A percentile compares a stretch with the other conserved stretches of the same genome.
These are phyloP conservation scores for Tolypocladium cylindrosporum DNA, from an alignment of 2,329 filamentous ascomycete species.

Conservation along the genomic window DNA sequence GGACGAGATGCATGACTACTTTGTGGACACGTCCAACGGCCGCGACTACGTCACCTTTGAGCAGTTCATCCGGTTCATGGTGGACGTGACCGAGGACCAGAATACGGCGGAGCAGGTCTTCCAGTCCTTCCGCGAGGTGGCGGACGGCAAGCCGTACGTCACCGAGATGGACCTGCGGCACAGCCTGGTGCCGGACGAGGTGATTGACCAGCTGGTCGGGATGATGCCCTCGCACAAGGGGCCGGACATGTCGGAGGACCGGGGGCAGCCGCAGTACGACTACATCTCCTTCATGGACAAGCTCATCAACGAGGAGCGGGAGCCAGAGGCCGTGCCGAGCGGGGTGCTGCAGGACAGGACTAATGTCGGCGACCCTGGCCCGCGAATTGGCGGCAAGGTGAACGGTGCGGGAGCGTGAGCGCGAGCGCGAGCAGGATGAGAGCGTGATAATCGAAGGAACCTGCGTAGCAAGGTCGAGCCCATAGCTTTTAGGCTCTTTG, in stretches of 20 bases:
- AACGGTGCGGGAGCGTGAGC: conserved; percentile 19
- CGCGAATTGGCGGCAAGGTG: conserved; percentile 20
- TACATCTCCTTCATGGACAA: conserved; percentile 97
- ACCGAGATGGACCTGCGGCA: conserved; percentile 95
- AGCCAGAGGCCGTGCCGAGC: conserved; percentile 15
- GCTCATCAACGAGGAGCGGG: conserved; percentile 44
- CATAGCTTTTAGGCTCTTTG: not conserved
- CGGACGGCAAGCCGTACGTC: conserved; percentile 96
- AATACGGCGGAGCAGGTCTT: conserved; percentile 98
- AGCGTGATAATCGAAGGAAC: not conserved
- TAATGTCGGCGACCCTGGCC: conserved; percentile 20
- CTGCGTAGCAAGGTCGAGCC: no score
- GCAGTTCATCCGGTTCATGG: conserved; percentile 99
- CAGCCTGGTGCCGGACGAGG: conserved; percentile 89
- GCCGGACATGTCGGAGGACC: conserved; percentile 76
- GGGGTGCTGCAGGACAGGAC: conserved; percentile 24
- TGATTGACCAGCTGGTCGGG: conserved; percentile 84
- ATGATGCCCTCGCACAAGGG: conserved; percentile 80
- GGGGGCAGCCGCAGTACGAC: conserved; percentile 80
- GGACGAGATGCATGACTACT: conserved; percentile 95
- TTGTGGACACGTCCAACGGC: conserved; percentile 73
- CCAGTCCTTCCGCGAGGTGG: conserved; percentile 94
- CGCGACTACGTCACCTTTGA: conserved; percentile 84
- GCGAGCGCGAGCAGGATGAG: not conserved
- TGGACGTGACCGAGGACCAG: conserved; percentile 96